A percentile compares a stretch with the other conserved stretches of the same genome.
Evolutionary conservation across 2,329 filamentous ascomycete genomes (phyloP).

Genomic region (Penicillium griseofulvum): DNA sequence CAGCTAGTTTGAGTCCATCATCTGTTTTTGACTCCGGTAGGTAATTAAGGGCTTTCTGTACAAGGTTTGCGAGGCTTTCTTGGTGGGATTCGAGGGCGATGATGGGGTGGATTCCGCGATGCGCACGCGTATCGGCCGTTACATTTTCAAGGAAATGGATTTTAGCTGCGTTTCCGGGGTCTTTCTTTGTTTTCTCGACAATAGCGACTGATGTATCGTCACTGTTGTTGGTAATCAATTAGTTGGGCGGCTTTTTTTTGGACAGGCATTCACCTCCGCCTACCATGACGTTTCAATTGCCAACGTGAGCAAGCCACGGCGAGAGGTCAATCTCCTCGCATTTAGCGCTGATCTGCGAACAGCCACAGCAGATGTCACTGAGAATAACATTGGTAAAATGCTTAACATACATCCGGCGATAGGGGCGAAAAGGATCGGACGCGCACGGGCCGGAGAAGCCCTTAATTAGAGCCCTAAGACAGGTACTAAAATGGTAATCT

Average conservation of each 20-base stretch:
- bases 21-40: slow-evolving; percentile 47
- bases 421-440: slow-evolving; percentile 22
- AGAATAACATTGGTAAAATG: slow-evolving; percentile 26
- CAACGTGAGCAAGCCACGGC: slow-evolving; percentile 43
- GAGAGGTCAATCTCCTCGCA: slow-evolving; percentile 2
- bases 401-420: slow-evolving; percentile 4
- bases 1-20: slow-evolving; percentile 17
- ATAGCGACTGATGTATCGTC: slow-evolving; percentile 91
- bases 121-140: slow-evolving; percentile 73
- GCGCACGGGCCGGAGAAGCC: slow-evolving; percentile 33
- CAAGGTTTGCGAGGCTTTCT: slow-evolving; percentile 63
- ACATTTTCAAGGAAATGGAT: slow-evolving; percentile 78
- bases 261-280: slow-evolving; percentile 1
- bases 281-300: slow-evolving; percentile 50
- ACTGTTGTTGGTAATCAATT: slow-evolving; percentile 43
- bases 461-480: slow-evolving; percentile 24
- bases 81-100: slow-evolving; percentile 74
- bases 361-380: slow-evolving; percentile 14
- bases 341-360: slow-evolving; percentile 20
- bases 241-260: not conserved
- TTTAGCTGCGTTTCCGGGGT: slow-evolving; percentile 41
- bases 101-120: slow-evolving; percentile 76
- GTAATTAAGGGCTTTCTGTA: slow-evolving; percentile 60
- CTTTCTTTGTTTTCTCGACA: slow-evolving; percentile 56
- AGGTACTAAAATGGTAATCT: not conserved